These are phyloP conservation scores for Vitrella brassicaformis DNA, from an alignment of 73 alveolate genomes.

Conservation along the genomic window DNA sequence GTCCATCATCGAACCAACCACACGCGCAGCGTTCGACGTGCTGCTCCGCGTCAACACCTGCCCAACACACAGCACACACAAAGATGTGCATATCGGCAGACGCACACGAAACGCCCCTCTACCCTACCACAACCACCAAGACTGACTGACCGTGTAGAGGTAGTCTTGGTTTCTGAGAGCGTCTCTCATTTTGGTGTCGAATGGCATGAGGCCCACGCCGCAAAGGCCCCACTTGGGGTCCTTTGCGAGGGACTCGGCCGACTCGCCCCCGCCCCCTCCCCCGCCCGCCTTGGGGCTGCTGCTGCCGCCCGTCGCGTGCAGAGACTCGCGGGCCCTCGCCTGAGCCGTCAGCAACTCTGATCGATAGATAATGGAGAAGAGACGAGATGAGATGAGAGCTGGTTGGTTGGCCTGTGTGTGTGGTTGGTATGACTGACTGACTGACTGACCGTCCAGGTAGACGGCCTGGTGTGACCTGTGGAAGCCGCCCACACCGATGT, in stretches of 20 bases:
- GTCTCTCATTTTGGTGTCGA: not conserved
- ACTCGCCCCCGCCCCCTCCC: not conserved
- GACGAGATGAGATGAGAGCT: too few relatives aligned
- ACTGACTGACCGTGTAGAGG: not conserved
- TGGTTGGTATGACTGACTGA: too few relatives aligned
- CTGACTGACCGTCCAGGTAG: not conserved
- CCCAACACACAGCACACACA: not conserved
- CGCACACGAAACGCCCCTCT: not conserved
- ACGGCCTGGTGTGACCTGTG: not conserved
- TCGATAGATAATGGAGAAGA: too few relatives aligned
- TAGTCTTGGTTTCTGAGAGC: not conserved
- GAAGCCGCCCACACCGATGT: not conserved
- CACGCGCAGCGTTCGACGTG: not conserved
- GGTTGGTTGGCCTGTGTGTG: too few relatives aligned
- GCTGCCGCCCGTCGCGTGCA: too few relatives aligned
- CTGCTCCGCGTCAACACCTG: too few relatives aligned
- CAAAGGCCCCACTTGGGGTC: not conserved
- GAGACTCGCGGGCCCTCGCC: too few relatives aligned
- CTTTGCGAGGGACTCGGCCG: too few relatives aligned
- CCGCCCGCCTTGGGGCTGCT: not conserved
- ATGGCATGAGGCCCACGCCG: not conserved
- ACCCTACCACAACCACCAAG: not conserved
- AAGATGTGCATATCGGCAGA: not conserved
- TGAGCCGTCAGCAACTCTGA: too few relatives aligned
- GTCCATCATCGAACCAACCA: not conserved